Evolutionary conservation across 2,329 filamentous ascomycete genomes (phyloP).

Genomic region (Sporothrix dimorphospora): DNA sequence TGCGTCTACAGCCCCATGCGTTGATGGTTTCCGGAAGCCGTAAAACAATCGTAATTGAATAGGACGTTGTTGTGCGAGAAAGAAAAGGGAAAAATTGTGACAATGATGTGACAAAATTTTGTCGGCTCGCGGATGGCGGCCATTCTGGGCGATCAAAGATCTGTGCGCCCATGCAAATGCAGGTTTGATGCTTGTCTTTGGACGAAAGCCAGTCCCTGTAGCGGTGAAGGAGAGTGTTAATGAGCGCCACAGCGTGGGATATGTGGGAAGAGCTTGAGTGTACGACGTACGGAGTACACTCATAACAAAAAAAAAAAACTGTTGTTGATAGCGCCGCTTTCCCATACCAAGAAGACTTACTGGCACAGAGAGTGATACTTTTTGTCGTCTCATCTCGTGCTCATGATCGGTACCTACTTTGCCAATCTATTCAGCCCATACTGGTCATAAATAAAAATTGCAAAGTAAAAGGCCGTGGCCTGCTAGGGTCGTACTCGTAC

Average conservation of each 20-base stretch:
- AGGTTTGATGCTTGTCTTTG: not conserved
- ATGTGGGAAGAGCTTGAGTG: not conserved
- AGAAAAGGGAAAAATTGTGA: not conserved
- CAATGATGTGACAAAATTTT: not conserved
- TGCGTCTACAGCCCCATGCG: not conserved
- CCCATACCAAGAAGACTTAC: not conserved
- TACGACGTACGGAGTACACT: not conserved
- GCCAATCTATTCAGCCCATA: not conserved
- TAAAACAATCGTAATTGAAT: not conserved
- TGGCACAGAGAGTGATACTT: not conserved
- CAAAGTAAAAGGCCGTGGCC: conserved; percentile 3
- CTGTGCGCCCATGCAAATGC: not conserved
- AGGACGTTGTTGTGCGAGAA: not conserved
- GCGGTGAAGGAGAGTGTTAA: not conserved
- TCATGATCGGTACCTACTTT: conserved; percentile 4
- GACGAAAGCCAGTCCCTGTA: not conserved
- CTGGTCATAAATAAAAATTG: not conserved
- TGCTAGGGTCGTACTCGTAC: conserved; percentile 1
- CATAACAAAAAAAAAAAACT: not conserved
- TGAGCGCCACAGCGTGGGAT: not conserved
- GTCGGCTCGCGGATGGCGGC: not conserved
- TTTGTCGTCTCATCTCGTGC: not conserved
- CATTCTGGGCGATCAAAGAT: not conserved
- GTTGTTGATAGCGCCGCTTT: not conserved
- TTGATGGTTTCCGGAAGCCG: not conserved